These are phyloP conservation scores for Thalia dealbata DNA, from an alignment of 176 grass and related monocot species.

Conservation along the genomic window DNA sequence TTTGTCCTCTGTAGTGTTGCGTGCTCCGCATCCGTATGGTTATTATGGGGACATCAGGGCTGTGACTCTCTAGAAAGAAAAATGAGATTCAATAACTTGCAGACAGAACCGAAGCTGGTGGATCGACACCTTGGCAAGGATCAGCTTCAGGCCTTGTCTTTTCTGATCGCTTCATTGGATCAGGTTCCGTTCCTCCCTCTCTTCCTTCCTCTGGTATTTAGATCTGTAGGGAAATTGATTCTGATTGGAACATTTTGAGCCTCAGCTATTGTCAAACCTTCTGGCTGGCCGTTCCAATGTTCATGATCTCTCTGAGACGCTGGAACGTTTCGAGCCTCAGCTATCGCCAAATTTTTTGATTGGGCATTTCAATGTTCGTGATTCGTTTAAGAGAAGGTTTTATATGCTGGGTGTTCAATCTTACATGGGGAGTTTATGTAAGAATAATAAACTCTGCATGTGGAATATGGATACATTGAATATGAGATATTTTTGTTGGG, in stretches of 20 bases:
- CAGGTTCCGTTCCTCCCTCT: conserved; percentile 27
- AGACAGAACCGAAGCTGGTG: conserved; percentile 17
- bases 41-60: conserved; percentile 9
- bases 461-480: neutral
- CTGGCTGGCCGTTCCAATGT: too few relatives aligned
- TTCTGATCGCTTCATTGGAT: conserved; percentile 28
- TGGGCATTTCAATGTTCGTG: too few relatives aligned
- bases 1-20: conserved; percentile 25
- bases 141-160: conserved; percentile 38
- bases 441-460: neutral
- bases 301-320: too few relatives aligned
- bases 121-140: conserved; percentile 38
- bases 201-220: neutral
- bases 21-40: neutral
- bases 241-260: neutral
- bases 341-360: neutral
- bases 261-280: neutral
- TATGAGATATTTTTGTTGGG: neutral
- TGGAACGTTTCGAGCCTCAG: neutral
- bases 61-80: neutral
- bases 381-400: neutral
- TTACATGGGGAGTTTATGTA: neutral
- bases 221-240: neutral
- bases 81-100: conserved; percentile 11
- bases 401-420: neutral